Base-by-base conservation (phyloP, 2,329 filamentous ascomycete species). In the Trichoderma asperellum region DNA sequence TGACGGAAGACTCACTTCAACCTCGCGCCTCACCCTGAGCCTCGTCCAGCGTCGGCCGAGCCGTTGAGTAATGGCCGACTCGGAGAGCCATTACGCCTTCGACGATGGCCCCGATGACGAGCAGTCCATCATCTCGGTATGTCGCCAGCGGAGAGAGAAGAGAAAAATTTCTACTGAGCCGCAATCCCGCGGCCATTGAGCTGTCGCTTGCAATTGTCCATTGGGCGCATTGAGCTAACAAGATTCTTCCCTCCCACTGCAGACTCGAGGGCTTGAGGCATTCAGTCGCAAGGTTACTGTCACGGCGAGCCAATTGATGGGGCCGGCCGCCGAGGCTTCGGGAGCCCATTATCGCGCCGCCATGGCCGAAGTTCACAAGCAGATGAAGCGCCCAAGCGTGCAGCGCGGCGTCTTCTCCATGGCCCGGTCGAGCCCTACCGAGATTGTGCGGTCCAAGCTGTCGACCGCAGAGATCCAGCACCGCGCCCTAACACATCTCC, bases 281-380 rank as follows among this genome's bases (percentile, higher is more conserved):
- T 97, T 99, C 81, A 89, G 94, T 74, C 90, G 95, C 77, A 99
- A 97, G 82, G 94, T 98, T 72, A 96, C 94, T 35, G 93, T 93
- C 34, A 98, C 96, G 24, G 96, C 96, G 68, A 92, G 89, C 76
- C 94, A 97, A 80, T 86, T 99, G 74, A 97, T 98, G 76, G 91
- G 87, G 56, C 89, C 91, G 58, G 81, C 88, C 69, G 77, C 82
- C 74, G 80, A 81, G 76, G 80, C 85, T 78, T 74, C 84, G 76
- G 75, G 85, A 81, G 78, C 85, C 78, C 91, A 94, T 80, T 98
- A 97, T 81, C 91, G 96, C 77, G 89, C 86, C 81, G 95, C 96
- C 72, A 91, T 99, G 86, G 90, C 87, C 76, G 92, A 96, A 79
- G 90, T 99, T 64, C 93, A 97, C 77, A 93, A 93, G 76, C 93